Conservation (phyloP, 208 protist genomes). For the Lotmaria passim region DNA sequence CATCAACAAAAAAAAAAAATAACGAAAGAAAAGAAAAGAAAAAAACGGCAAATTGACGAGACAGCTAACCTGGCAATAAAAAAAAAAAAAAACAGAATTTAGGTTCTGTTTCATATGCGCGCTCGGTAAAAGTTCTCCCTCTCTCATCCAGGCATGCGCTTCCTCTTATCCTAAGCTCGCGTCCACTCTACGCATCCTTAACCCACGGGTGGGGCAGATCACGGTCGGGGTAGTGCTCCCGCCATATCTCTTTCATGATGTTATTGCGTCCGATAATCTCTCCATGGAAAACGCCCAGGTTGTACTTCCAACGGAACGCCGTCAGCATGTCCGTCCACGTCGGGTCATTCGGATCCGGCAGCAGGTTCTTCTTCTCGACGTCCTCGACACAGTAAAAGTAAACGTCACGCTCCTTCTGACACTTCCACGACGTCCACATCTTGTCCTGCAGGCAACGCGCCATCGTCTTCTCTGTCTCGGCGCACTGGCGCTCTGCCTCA, state of each 20-base stretch:
- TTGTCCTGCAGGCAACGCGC: conserved; percentile 86
- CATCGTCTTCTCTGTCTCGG: conserved; percentile 82
- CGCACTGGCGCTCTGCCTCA: conserved; percentile 75
- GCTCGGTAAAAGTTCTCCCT: too few relatives aligned
- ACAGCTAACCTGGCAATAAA: too few relatives aligned
- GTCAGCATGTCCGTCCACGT: conserved; percentile 58
- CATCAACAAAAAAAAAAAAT: too few relatives aligned
- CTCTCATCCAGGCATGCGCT: too few relatives aligned
- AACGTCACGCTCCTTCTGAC: conserved; percentile 84
- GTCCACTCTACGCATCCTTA: conserved; percentile 43
- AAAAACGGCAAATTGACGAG: too few relatives aligned
- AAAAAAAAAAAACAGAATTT: too few relatives aligned
- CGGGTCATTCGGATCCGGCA: conserved; percentile 24
- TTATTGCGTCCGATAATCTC: conserved; percentile 85
- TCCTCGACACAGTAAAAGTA: conserved; percentile 72
- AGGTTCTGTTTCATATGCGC: too few relatives aligned
- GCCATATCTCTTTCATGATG: conserved; percentile 75
- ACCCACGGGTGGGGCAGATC: conserved; percentile 86
- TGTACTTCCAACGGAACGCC: conserved; percentile 87
- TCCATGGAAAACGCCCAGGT: conserved; percentile 75
- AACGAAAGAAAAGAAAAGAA: too few relatives aligned
- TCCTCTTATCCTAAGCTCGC: background rate
- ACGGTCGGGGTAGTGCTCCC: conserved; percentile 81
- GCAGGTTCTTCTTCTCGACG: conserved; percentile 39
- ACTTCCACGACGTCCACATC: conserved; percentile 91